Evolutionary conservation across 257 asterid genomes (phyloP).

Genomic region (Jaltomata sinuosa): DNA sequence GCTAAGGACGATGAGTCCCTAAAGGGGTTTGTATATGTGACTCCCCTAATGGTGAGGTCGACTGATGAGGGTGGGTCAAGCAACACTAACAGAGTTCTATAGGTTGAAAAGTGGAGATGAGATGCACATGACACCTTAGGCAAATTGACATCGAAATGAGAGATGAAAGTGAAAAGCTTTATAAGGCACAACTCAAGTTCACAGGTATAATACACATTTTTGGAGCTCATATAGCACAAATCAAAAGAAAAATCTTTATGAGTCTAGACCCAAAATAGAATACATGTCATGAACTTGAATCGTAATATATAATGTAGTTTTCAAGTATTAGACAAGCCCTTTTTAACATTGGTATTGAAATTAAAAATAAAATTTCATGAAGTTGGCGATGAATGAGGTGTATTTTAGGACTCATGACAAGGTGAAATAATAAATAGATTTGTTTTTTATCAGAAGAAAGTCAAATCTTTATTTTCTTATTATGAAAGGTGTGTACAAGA

Average conservation of each 20-base stretch:
- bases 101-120: background rate
- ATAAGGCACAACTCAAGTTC: background rate
- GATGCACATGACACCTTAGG: background rate
- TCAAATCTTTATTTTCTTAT: background rate
- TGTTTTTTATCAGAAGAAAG: too few species aligned
- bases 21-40: background rate
- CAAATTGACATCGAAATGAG: background rate
- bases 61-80: background rate
- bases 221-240: background rate
- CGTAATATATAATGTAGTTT: background rate
- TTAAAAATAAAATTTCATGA: background rate
- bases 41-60: background rate
- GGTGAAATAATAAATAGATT: background rate
- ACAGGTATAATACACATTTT: background rate
- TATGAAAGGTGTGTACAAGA: background rate
- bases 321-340: background rate
- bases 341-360: background rate
- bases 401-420: background rate
- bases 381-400: background rate
- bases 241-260: background rate
- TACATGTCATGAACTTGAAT: background rate
- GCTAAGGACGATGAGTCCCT: background rate
- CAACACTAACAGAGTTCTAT: background rate
- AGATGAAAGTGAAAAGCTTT: background rate
- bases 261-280: background rate